phyloP scores from a whole-genome alignment of 2,329 filamentous ascomycete genomes.

The Huntiella decipiens region DNA sequence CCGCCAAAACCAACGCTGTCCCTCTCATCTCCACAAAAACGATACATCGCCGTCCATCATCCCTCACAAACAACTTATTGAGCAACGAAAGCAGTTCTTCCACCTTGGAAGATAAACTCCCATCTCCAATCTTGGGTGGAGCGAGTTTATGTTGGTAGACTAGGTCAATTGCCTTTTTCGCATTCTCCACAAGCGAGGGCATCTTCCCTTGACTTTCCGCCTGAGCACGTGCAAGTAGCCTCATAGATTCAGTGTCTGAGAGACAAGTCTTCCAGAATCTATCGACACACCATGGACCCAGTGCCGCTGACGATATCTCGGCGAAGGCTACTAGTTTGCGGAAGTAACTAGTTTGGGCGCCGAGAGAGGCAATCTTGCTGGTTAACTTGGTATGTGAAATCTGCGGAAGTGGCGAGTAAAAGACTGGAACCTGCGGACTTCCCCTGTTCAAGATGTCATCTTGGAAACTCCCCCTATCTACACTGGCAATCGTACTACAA shows the following conservation, averaged over 20 bases:
- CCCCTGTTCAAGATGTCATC: slow-evolving; percentile 14
- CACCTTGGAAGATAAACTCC: slow-evolving; percentile 54
- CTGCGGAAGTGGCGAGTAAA: slow-evolving; percentile 25
- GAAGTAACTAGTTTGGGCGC: slow-evolving; percentile 28
- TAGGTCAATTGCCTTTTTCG: neutral
- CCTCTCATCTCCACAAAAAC: slow-evolving; percentile 69
- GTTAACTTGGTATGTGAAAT: slow-evolving; percentile 48
- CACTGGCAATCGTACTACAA: slow-evolving; percentile 68
- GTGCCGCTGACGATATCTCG: slow-evolving; percentile 37
- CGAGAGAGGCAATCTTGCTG: slow-evolving; percentile 28
- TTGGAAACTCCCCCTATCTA: slow-evolving; percentile 22
- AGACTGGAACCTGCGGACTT: slow-evolving; percentile 31
- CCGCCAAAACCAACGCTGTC: slow-evolving; percentile 54
- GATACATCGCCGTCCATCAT: slow-evolving; percentile 50
- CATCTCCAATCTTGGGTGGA: neutral
- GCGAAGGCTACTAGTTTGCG: slow-evolving; percentile 39
- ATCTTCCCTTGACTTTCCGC: neutral
- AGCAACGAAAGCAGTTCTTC: slow-evolving; percentile 42
- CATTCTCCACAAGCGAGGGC: neutral
- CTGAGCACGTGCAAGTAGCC: slow-evolving; percentile 35
- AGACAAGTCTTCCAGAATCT: slow-evolving; percentile 58
- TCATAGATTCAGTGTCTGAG: slow-evolving; percentile 39
- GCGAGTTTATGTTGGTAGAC: neutral
- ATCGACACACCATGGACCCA: slow-evolving; percentile 77
- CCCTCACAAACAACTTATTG: slow-evolving; percentile 37